Evolutionary conservation across 371 early-diverging fungal genomes (phyloP), one percentile per base, ranked within the genome.

Genomic region (Dichotomocladium elegans): DNA sequence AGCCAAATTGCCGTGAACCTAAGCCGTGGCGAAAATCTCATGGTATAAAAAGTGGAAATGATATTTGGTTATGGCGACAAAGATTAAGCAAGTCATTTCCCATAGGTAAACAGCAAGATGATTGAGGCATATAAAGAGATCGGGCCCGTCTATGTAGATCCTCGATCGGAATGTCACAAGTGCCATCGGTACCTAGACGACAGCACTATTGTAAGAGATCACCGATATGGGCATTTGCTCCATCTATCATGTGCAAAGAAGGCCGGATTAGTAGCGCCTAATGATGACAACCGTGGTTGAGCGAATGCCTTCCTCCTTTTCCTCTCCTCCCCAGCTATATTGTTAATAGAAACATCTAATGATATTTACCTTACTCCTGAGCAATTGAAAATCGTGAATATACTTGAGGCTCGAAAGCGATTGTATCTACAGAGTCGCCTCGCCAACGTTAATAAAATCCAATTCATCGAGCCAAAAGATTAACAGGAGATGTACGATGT

Each of bases 21-120:
- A 41, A 70, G 77, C 25, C 66, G 82, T 12, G 86, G 84, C 24
- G 81, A 88, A 55, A 85, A 88, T 45, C 25, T 82, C 5, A 61
- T 79, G 74, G 83, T 83, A 62, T 55, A 57, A 35, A 46, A 59
- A 11, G 41, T 8, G 21, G 40, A 40, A 21, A 40, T 8, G 21
- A 41, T 21, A n/a, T n/a, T 37, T n/a, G 37, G 15, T 15, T 37
- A 21, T 1, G 8, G 5, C 15, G 8, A 17, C 15, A 15, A 17
- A 37, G n/a, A 37, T 21, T 37, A 37, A 37, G n/a, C n/a, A 37
- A 37, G 17, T 37, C 8, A 37, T 37, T 7, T 37, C 17, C 37
- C 1, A 21, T 53, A 77, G 77, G 64, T 68, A 27, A 64, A 63
- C 30, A 60, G 61, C 51, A 64, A 80, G 35, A 44, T 82, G 46